Conservation (phyloP, 208 protist genomes). For the Crithidia expoeki region DNA sequence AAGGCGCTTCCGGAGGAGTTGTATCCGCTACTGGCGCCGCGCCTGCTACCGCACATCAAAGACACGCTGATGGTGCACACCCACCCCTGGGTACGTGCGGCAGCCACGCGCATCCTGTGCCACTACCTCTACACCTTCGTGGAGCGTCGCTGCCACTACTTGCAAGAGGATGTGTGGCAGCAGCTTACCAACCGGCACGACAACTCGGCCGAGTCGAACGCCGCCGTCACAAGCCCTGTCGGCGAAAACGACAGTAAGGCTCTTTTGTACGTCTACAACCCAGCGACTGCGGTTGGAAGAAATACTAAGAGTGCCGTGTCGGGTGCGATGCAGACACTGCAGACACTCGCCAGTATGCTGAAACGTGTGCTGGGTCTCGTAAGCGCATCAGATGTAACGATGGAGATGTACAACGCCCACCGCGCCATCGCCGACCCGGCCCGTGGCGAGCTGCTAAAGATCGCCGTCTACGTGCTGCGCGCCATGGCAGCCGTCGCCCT, state of each 20-base stretch:
- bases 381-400: slow-evolving; percentile 71
- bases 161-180: slow-evolving; percentile 46
- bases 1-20: slow-evolving; percentile 49
- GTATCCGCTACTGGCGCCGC: slow-evolving; percentile 46
- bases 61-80: slow-evolving; percentile 65
- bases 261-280: slow-evolving; percentile 3
- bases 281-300: neutral
- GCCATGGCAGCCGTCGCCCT: slow-evolving; percentile 44
- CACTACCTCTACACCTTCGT: slow-evolving; percentile 82
- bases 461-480: slow-evolving; percentile 69
- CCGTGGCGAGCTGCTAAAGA: slow-evolving; percentile 67
- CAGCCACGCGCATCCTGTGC: slow-evolving; percentile 66
- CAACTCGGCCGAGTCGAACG: slow-evolving; percentile 1
- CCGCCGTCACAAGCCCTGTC: neutral
- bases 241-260: neutral
- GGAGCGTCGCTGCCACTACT: slow-evolving; percentile 58
- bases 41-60: slow-evolving; percentile 49
- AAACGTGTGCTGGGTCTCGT: slow-evolving; percentile 64
- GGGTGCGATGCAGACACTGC: slow-evolving; percentile 19
- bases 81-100: slow-evolving; percentile 86
- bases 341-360: slow-evolving; percentile 31
- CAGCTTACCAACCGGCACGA: slow-evolving; percentile 5
- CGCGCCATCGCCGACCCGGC: slow-evolving; percentile 67
- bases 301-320: slow-evolving; percentile 9
- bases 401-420: slow-evolving; percentile 81